Evolutionary conservation across 768 basidiomycete genomes (phyloP).

Genomic region (Sistotremastrum niveocremeum): DNA sequence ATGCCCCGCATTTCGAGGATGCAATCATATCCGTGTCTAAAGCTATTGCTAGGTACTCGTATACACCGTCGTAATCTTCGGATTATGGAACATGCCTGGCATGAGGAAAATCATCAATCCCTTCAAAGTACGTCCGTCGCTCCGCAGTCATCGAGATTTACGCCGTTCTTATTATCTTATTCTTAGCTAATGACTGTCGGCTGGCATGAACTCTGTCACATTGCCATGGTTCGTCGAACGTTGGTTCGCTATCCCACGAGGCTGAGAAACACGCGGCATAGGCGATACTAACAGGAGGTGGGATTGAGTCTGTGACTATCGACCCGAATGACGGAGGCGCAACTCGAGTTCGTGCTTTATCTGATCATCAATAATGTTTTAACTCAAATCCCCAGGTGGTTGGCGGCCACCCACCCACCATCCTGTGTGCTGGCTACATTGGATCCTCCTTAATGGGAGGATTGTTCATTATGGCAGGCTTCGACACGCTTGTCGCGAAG

Average conservation of each 20-base stretch:
- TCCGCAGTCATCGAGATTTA: not conserved
- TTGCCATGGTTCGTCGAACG: slow-evolving; percentile 43
- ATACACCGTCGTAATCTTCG: slow-evolving; percentile 76
- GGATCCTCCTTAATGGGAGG: slow-evolving; percentile 76
- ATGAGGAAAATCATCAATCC: slow-evolving; percentile 70
- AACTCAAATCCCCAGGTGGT: slow-evolving; percentile 28
- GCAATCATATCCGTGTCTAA: not conserved
- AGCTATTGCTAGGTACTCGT: slow-evolving; percentile 49
- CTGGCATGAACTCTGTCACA: slow-evolving; percentile 81
- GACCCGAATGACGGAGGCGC: slow-evolving; percentile 73
- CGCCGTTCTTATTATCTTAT: not conserved
- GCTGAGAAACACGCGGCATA: slow-evolving; percentile 14
- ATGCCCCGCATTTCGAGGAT: slow-evolving; percentile 15
- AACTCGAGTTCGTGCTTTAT: slow-evolving; percentile 24
- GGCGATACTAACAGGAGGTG: slow-evolving; percentile 72
- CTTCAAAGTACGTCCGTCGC: slow-evolving; percentile 33
- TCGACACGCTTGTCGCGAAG: slow-evolving; percentile 84
- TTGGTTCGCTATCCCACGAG: not conserved
- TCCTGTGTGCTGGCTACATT: slow-evolving; percentile 68
- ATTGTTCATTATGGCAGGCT: slow-evolving; percentile 70
- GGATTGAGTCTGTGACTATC: slow-evolving; percentile 66
- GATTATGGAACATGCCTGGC: slow-evolving; percentile 78
- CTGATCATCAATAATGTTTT: not conserved
- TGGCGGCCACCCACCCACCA: slow-evolving; percentile 58
- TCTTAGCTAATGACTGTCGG: slow-evolving; percentile 62